Evolutionary conservation across 768 basidiomycete species (phyloP).

Genomic region (Floccularia luteovirens): DNA sequence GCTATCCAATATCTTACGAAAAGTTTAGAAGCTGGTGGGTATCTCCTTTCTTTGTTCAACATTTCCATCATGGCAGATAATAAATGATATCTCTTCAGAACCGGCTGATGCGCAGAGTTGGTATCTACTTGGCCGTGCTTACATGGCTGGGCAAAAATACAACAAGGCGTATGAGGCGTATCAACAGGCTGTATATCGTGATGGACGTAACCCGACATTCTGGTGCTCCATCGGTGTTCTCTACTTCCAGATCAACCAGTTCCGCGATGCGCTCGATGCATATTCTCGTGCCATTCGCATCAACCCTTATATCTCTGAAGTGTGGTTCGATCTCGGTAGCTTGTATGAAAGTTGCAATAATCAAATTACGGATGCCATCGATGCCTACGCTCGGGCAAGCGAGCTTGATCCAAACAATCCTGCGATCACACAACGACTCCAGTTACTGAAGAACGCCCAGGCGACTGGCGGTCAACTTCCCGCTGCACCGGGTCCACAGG

Average conservation of each 20-base stretch:
- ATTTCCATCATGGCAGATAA: constrained; percentile 2
- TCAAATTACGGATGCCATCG: constrained; percentile 97
- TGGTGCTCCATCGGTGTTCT: constrained; percentile 99
- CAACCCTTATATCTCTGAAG: constrained; percentile 93
- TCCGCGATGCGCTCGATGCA: constrained; percentile 96
- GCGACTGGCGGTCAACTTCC: constrained; percentile 67
- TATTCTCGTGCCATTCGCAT: constrained; percentile 98
- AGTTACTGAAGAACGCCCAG: constrained; percentile 75
- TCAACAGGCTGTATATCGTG: constrained; percentile 98
- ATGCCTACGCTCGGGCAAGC: constrained; percentile 92
- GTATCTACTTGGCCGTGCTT: constrained; percentile 97
- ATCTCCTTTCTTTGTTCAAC: constrained; percentile 4
- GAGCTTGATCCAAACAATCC: constrained; percentile 87
- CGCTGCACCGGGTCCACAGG: constrained; percentile 87
- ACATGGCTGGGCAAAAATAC: constrained; percentile 98
- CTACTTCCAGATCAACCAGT: constrained; percentile 99
- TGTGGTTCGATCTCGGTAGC: constrained; percentile 96
- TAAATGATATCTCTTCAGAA: constrained; percentile 43
- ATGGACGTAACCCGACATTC: constrained; percentile 97
- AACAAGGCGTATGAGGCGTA: constrained; percentile 99
- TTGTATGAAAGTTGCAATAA: constrained; percentile 99
- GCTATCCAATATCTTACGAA: constrained; percentile 93
- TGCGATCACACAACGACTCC: constrained; percentile 75
- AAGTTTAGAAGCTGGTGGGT: constrained; percentile 87
- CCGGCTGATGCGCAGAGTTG: constrained; percentile 95